These are phyloP conservation scores for Talaromyces sp. DNA, from an alignment of 2,329 filamentous ascomycete genomes.

Conservation along the genomic window DNA sequence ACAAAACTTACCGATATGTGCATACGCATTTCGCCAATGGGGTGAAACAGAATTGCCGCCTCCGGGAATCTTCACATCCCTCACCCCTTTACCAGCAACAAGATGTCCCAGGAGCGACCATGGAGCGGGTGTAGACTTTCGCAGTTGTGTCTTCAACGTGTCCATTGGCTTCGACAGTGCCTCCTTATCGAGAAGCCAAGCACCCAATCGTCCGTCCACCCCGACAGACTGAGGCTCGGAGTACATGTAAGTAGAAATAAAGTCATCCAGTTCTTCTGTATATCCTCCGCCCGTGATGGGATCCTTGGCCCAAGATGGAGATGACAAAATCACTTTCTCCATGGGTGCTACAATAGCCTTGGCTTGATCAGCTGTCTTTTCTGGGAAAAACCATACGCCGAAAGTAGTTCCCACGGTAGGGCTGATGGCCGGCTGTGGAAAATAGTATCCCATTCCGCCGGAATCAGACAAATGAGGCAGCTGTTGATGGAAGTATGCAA, in stretches of 20 bases:
- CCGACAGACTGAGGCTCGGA: neutral
- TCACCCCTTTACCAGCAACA: neutral
- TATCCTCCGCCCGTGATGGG: neutral
- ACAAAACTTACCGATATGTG: slow-evolving; percentile 21
- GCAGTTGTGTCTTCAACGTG: neutral
- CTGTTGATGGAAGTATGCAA: neutral
- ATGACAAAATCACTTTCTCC: neutral
- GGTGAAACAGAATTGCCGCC: slow-evolving; percentile 34
- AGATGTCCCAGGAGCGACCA: neutral
- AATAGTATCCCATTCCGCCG: slow-evolving; percentile 2
- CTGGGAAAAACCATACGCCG: slow-evolving; percentile 14
- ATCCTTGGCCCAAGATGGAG: neutral
- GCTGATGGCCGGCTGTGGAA: neutral
- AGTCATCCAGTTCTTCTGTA: neutral
- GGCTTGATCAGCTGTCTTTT: slow-evolving; percentile 7
- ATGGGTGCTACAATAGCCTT: neutral
- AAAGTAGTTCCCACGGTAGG: slow-evolving; percentile 9
- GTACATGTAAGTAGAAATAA: neutral
- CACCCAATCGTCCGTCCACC: neutral
- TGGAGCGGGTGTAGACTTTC: neutral
- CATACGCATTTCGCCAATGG: slow-evolving; percentile 30
- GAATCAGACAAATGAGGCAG: neutral
- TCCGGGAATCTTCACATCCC: neutral
- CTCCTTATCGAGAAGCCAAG: neutral
- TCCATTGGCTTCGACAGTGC: neutral